These are phyloP conservation scores for Nicotiana undulata DNA, from an alignment of 257 asterid species.

Conservation along the genomic window DNA sequence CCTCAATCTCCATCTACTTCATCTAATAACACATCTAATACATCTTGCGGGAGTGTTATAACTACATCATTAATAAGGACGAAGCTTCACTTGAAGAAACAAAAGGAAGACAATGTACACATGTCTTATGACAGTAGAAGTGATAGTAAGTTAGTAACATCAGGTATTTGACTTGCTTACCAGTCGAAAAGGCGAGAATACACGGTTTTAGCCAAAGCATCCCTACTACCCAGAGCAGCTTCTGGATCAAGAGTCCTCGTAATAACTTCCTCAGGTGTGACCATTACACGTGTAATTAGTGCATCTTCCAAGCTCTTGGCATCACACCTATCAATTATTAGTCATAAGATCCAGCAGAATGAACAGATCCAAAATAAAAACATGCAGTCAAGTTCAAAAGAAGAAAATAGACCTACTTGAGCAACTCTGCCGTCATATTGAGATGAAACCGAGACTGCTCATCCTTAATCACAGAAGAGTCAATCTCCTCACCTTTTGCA, in stretches of 20 bases:
- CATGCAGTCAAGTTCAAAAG: not conserved
- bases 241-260: conserved; percentile 94
- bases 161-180: conserved; percentile 27
- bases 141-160: too few relatives aligned
- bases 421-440: conserved; percentile 72
- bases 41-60: too few relatives aligned
- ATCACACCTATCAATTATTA: conserved; percentile 62
- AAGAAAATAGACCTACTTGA: conserved; percentile 46
- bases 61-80: too few relatives aligned
- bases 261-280: conserved; percentile 93
- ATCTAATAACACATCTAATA: too few relatives aligned
- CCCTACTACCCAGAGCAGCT: conserved; percentile 92
- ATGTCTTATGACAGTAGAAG: too few relatives aligned
- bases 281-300: conserved; percentile 91
- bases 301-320: conserved; percentile 97
- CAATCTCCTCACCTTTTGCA: conserved; percentile 88
- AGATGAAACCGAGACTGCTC: conserved; percentile 90
- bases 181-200: conserved; percentile 91
- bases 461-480: conserved; percentile 93
- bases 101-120: too few relatives aligned
- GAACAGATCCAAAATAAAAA: conserved; percentile 6
- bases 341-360: conserved; percentile 7
- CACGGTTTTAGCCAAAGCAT: conserved; percentile 84
- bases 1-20: too few relatives aligned
- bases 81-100: too few relatives aligned